Base-by-base conservation (phyloP, 2,329 filamentous ascomycete genomes). In the Stemphylium beticola region DNA sequence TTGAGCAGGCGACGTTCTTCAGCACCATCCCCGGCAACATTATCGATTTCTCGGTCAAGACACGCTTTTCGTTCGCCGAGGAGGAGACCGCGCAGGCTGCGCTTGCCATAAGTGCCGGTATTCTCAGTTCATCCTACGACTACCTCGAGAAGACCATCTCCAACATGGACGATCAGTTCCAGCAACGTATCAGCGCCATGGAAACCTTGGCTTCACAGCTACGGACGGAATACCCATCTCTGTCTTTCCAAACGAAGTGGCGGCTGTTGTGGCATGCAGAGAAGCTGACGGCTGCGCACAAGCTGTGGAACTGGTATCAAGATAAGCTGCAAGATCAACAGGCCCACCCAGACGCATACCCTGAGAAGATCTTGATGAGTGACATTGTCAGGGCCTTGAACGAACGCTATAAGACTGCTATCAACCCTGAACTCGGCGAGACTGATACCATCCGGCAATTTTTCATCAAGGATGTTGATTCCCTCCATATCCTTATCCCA, bases 1-100 rank as follows among this genome's bases (percentile, higher is more conserved):
- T 99, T 36, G 92, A 97, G 70, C 93, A 99, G 77, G 93, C 93
- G 2, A 90, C 98, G 1, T 98, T 97, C 76, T 98, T 92, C 71
- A 93, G 93, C 2, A 86, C 86, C 42, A 87, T 90, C 70, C 83
- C 88, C 58, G 87, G 91, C 67, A 98, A 92, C 66, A 90, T 93
- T n/a, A 78, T 99, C n/a, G 87, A 92, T 58, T 92, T 99, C 66
- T 85, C 88, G 38, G 84, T 87, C 38, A 85, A 85, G 59, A 81
- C 85, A 34, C 86, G 87, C 49, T 79, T 88, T 41, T 81, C 83
- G 4, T 96, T 95, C 61, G 81, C 85, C 0, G 76, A 83, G 15
- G 79, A 85, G 20, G 91, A 96, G 65, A 83, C 96, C 22, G 87
- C 90, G 55, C 78, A 83, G 55, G 95, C 95, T 8, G 92, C 92